phyloP scores from a whole-genome alignment of 768 basidiomycete species.

The Phaeotremella skinneri region DNA sequence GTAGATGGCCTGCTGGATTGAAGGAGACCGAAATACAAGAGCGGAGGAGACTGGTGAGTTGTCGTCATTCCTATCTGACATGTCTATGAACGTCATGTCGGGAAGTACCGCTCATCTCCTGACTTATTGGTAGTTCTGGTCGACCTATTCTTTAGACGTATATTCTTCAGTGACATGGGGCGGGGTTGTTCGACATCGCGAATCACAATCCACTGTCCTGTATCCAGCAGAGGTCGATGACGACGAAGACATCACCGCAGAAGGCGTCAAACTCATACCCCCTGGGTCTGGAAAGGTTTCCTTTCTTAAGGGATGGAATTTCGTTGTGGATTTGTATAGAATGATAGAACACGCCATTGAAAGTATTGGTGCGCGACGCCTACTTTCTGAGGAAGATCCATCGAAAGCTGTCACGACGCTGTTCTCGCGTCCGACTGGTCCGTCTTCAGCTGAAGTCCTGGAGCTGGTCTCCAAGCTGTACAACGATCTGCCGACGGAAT shows the following conservation, averaged over 20 bases:
- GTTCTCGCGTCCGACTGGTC: not conserved
- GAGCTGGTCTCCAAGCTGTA: constrained; percentile 26
- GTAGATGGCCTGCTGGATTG: constrained; percentile 33
- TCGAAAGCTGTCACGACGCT: not conserved
- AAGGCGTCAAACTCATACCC: not conserved
- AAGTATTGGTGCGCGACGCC: constrained; percentile 14
- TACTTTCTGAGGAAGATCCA: not conserved
- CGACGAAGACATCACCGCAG: constrained; percentile 32
- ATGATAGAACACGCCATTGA: constrained; percentile 39
- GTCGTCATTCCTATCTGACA: too few species aligned
- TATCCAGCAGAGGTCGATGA: constrained; percentile 42
- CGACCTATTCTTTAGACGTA: constrained; percentile 35
- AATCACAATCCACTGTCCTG: constrained; percentile 34
- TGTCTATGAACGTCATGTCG: not conserved
- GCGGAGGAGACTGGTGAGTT: constrained; percentile 38
- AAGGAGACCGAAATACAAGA: constrained; percentile 35
- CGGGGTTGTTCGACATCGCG: constrained; percentile 33
- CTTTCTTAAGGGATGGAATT: constrained; percentile 42
- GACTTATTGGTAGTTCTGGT: constrained; percentile 34
- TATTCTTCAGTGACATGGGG: constrained; percentile 40
- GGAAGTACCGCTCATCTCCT: too few species aligned
- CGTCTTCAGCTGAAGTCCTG: constrained; percentile 19
- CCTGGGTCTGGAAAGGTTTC: constrained; percentile 14
- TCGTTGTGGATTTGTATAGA: constrained; percentile 40
- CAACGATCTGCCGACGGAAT: constrained; percentile 26